phyloP scores from a whole-genome alignment of 2,329 filamentous ascomycete genomes.

The Aureobasidium sp. region DNA sequence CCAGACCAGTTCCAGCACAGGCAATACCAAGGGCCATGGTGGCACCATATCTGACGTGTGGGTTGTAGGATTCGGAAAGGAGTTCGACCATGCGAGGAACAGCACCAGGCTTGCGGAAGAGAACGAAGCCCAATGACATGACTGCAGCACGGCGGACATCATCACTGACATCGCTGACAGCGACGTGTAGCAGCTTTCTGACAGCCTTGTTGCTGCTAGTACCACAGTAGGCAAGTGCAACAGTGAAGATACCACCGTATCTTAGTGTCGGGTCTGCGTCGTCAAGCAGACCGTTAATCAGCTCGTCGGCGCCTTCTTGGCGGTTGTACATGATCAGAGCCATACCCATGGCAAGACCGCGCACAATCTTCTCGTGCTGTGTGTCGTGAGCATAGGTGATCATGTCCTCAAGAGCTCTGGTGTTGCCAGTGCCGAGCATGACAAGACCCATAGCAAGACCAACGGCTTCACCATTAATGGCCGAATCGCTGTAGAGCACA shows the following conservation, averaged over 20 bases:
- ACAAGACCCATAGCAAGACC: conserved; percentile 94
- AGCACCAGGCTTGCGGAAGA: conserved; percentile 95
- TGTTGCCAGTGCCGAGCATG: conserved; percentile 96
- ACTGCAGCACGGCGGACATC: conserved; percentile 94
- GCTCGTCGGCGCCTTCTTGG: conserved; percentile 87
- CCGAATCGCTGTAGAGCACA: conserved; percentile 87
- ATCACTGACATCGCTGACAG: conserved; percentile 96
- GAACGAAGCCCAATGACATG: conserved; percentile 95
- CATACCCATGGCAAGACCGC: conserved; percentile 92
- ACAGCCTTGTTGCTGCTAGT: conserved; percentile 99
- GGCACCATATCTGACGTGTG: conserved; percentile 93
- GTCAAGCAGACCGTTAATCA: conserved; percentile 86
- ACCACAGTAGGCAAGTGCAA: conserved; percentile 93
- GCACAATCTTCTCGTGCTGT: conserved; percentile 97
- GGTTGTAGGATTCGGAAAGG: conserved; percentile 96
- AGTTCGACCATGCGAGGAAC: conserved; percentile 99
- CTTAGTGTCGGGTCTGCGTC: conserved; percentile 89
- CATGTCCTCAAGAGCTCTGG: conserved; percentile 90
- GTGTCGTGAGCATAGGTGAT: conserved; percentile 96
- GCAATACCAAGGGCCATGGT: conserved; percentile 98
- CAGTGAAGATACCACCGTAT: conserved; percentile 98
- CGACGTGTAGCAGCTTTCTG: conserved; percentile 86
- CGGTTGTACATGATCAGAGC: conserved; percentile 96
- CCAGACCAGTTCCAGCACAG: conserved; percentile 88
- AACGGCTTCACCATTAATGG: conserved; percentile 93